These are phyloP conservation scores for Salix brachista DNA, from an alignment of 345 rosid species.

Conservation along the genomic window DNA sequence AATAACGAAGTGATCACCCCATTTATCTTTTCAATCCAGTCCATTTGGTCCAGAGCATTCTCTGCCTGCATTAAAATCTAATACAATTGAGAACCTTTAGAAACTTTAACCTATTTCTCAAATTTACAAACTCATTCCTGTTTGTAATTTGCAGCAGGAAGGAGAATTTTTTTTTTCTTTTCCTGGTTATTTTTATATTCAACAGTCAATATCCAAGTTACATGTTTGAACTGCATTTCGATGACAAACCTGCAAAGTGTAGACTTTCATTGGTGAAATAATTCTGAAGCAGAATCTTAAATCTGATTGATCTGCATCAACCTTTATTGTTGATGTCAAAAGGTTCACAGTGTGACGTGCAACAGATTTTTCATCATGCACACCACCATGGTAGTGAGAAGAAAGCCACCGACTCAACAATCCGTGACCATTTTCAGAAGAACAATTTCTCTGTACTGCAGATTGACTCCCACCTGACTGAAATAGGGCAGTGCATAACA, in stretches of 20 bases:
- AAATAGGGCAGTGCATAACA: conserved; percentile 16
- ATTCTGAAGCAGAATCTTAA: conserved; percentile 81
- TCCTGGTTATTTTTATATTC: not conserved
- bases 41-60: conserved; percentile 74
- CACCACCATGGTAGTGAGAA: conserved; percentile 69
- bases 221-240: conserved; percentile 8
- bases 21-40: conserved; percentile 80
- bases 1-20: conserved; percentile 69
- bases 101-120: not conserved
- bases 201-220: not conserved
- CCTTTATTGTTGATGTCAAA: conserved; percentile 72
- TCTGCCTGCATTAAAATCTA: conserved; percentile 58
- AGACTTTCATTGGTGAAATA: conserved; percentile 36
- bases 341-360: conserved; percentile 74
- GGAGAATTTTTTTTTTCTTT: not conserved
- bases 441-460: conserved; percentile 38
- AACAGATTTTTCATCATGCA: conserved; percentile 65
- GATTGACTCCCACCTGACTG: conserved; percentile 61
- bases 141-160: not conserved
- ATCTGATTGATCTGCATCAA: conserved; percentile 74
- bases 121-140: not conserved
- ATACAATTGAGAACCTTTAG: not conserved
- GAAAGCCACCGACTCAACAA: conserved; percentile 79
- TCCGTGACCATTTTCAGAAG: conserved; percentile 53
- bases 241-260: conserved; percentile 57